These are phyloP conservation scores for Pythium aphanidermatum DNA, from an alignment of 352 stramenopile genomes.

Conservation along the genomic window DNA sequence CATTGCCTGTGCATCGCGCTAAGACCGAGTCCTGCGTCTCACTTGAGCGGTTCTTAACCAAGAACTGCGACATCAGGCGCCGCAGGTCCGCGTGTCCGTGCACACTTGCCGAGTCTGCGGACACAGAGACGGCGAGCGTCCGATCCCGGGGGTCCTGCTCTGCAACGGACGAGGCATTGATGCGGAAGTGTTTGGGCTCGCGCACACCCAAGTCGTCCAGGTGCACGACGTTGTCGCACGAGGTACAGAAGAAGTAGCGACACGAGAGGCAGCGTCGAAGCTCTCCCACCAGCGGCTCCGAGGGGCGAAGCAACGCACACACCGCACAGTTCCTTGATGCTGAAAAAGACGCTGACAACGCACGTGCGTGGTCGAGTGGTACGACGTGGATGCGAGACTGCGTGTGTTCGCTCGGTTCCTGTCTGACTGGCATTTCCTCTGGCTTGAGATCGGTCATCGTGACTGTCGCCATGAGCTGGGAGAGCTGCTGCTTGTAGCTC, in stretches of 20 bases:
- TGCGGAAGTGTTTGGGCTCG: constrained; percentile 38
- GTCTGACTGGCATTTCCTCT: no score
- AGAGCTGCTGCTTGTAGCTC: constrained; percentile 18
- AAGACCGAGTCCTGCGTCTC: background rate
- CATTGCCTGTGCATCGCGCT: background rate
- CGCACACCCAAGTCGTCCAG: constrained; percentile 58
- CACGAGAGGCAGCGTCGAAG: constrained; percentile 34
- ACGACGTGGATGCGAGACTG: background rate
- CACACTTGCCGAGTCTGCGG: no score
- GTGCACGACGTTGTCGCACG: constrained; percentile 46
- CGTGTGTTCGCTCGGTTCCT: no score
- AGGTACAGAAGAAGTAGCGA: constrained; percentile 29
- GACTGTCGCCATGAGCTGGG: background rate
- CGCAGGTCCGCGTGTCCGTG: no score
- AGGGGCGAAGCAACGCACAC: background rate
- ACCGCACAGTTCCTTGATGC: background rate
- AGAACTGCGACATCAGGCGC: no score
- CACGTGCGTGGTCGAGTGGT: background rate
- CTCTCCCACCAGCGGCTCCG: background rate
- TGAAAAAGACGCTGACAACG: constrained; percentile 9
- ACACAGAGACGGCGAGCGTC: no score
- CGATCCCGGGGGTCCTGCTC: background rate
- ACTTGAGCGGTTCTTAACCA: no score
- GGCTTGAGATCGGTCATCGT: background rate
- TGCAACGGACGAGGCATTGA: constrained; percentile 16